Evolutionary conservation across 192 early-diverging fungal genomes (phyloP).

Genomic region (Coemansia reversa): DNA sequence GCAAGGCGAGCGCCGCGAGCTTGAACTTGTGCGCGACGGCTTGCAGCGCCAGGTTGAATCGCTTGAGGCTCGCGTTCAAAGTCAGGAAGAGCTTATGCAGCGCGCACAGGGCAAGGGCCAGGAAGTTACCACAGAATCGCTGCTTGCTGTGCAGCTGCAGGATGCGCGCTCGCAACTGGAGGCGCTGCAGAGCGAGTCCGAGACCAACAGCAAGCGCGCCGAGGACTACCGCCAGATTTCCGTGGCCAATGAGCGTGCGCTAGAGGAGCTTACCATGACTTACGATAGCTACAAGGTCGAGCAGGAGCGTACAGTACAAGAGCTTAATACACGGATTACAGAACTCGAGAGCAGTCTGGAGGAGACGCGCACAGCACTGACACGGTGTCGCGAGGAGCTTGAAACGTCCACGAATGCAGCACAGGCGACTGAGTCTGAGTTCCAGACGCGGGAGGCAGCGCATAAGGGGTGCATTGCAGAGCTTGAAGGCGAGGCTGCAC

Average conservation of each 20-base stretch:
- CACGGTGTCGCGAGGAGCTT: slow-evolving; percentile 20
- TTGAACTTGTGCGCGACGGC: slow-evolving; percentile 50
- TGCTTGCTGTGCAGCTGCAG: slow-evolving; percentile 54
- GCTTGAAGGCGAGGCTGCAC: slow-evolving; percentile 22
- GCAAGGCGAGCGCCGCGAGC: slow-evolving; percentile 55
- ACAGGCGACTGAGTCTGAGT: slow-evolving; percentile 51
- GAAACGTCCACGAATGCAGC: slow-evolving; percentile 20
- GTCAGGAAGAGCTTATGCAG: slow-evolving; percentile 53
- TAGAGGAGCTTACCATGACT: slow-evolving; percentile 61
- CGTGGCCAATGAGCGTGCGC: slow-evolving; percentile 60
- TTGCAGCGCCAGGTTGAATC: slow-evolving; percentile 52
- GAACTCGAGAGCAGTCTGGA: slow-evolving; percentile 35
- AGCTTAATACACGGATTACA: slow-evolving; percentile 25
- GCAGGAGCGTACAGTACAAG: slow-evolving; percentile 41
- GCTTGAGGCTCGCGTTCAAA: slow-evolving; percentile 52
- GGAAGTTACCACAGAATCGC: slow-evolving; percentile 35
- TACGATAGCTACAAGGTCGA: slow-evolving; percentile 69
- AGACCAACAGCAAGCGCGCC: slow-evolving; percentile 29
- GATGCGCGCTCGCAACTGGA: slow-evolving; percentile 60
- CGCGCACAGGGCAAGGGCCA: slow-evolving; percentile 45
- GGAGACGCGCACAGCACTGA: slow-evolving; percentile 27
- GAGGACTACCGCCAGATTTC: slow-evolving; percentile 51
- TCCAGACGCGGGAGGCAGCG: slow-evolving; percentile 44
- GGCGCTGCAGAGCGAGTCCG: slow-evolving; percentile 45
- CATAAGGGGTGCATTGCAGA: slow-evolving; percentile 26